Conservation (phyloP, 164 flowering plant species). For the Piper longum region DNA sequence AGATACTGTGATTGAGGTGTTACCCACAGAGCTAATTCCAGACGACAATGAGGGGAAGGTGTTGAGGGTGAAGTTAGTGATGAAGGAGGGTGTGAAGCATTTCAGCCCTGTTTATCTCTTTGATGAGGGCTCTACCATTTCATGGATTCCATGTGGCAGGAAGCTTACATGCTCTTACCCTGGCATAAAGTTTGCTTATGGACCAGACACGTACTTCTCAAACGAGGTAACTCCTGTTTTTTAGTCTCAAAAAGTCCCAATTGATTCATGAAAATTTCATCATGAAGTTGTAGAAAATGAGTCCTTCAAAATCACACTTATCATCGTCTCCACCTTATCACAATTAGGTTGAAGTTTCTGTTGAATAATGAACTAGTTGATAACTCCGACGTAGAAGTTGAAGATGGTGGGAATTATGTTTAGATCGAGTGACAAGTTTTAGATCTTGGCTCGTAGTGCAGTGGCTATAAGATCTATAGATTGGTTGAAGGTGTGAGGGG, state of each 20-base stretch:
- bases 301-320: no score
- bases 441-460: no score
- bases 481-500: no score
- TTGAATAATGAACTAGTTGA: no score
- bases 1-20: conserved; percentile 91
- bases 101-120: conserved; percentile 90
- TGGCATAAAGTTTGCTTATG: conserved; percentile 81
- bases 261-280: no score
- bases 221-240: conserved; percentile 45
- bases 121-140: conserved; percentile 89
- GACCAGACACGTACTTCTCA: conserved; percentile 70
- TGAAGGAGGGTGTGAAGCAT: conserved; percentile 78
- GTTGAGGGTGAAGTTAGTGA: conserved; percentile 71
- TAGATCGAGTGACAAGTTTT: no score
- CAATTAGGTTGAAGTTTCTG: no score
- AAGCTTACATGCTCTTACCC: conserved; percentile 97
- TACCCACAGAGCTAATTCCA: conserved; percentile 86
- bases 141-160: conserved; percentile 98
- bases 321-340: no score
- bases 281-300: no score
- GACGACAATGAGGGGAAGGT: conserved; percentile 88
- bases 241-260: background rate
- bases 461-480: no score
- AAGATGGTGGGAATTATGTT: no score
- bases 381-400: no score